Evolutionary conservation across 169 alveolate species (phyloP), one percentile per base, ranked within the genome.

Genomic region (Babesia ovis): DNA sequence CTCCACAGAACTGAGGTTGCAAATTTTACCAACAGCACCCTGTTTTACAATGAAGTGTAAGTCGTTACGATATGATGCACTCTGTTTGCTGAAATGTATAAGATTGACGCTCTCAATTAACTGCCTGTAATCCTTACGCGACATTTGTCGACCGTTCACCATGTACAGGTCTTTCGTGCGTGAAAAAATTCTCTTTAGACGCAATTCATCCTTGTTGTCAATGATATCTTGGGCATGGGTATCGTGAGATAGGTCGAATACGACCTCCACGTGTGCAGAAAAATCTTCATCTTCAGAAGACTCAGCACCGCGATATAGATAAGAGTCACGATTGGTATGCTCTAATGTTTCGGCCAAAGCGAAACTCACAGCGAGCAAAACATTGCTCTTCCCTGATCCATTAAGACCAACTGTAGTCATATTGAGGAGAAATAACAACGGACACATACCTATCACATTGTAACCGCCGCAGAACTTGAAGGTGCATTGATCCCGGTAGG

Each of bases 401-500:
- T 80, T 80, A 37, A 60, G 61, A 16, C 88, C 88, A 34, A 80
- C 88, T 80, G 75, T 5, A 27, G 9, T 22, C 4, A 42, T 14
- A 37, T 76, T 1, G 29, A 18, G 18, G 12, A 39, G 29, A 4
- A 35, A 37, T 16, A 35, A 9, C 18, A 20, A 39, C 20, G 3
- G 43, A 70, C 42, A 48, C 82, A 4, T 61, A 80, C 88, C 83
- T 4, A 80, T 80, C 23, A 71, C 88, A 57, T 80, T 80, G 77
- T 70, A 70, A 18, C 76, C 81, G 3, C 70, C 77, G 41, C 68
- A 58, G 67, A 80, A 70, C 23, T 45, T 23, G 51, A 80, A 70
- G 25, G 56, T 66, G 39, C 76, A 37, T 69, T 85, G 83, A 61
- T 91, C 95, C 68, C 92, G 73, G 85, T 94, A 94, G 9, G 96